A percentile compares a stretch with the other conserved stretches of the same genome.
Evolutionary conservation across 768 basidiomycete genomes (phyloP).

Genomic region (Dacryopinax primogenitus): DNA sequence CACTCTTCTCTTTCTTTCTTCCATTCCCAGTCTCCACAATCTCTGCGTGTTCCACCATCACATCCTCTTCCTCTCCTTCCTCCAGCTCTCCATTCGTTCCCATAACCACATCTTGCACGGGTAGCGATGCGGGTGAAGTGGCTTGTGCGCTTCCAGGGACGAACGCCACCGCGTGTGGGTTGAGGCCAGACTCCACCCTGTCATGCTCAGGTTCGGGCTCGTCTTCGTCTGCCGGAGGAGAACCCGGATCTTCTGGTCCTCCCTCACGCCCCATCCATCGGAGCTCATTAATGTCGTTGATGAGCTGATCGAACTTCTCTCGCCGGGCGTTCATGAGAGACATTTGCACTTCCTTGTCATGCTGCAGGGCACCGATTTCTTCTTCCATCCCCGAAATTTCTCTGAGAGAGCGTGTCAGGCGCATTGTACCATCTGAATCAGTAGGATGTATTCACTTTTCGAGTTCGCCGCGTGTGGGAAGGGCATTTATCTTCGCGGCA

Average conservation of each 20-base stretch:
- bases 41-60: slow-evolving; percentile 10
- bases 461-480: slow-evolving; percentile 64
- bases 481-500: slow-evolving; percentile 66
- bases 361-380: slow-evolving; percentile 60
- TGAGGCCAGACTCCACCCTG: slow-evolving; percentile 24
- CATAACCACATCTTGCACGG: slow-evolving; percentile 19
- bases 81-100: slow-evolving; percentile 17
- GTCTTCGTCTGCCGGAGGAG: neutral
- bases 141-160: slow-evolving; percentile 22
- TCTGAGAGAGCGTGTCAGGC: slow-evolving; percentile 29
- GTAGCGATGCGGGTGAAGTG: slow-evolving; percentile 19
- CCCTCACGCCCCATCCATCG: slow-evolving; percentile 58
- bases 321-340: slow-evolving; percentile 57
- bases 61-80: slow-evolving; percentile 5
- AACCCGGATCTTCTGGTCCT: slow-evolving; percentile 27
- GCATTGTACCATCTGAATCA: neutral
- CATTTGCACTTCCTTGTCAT: slow-evolving; percentile 63
- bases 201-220: neutral
- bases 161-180: slow-evolving; percentile 27
- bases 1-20: slow-evolving; percentile 22
- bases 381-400: slow-evolving; percentile 57
- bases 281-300: slow-evolving; percentile 47
- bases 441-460: slow-evolving; percentile 41
- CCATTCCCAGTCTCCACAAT: slow-evolving; percentile 31
- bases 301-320: slow-evolving; percentile 49